phyloP scores from a whole-genome alignment of 208 protist species.

The Vickermania ingenoplastis region DNA sequence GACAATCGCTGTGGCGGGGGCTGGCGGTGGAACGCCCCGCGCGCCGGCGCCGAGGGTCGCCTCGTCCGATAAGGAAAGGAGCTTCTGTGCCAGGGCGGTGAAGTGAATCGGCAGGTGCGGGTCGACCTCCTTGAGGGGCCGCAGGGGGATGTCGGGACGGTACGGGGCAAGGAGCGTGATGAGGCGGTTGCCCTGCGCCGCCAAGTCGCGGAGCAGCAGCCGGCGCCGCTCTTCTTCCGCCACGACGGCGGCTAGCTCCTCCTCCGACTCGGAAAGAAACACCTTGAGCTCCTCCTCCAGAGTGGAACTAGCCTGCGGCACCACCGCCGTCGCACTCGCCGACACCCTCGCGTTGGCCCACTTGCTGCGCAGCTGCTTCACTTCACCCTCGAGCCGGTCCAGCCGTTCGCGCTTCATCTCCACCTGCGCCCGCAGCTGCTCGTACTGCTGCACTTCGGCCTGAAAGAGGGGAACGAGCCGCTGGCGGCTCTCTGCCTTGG shows the following conservation, averaged over 20 bases:
- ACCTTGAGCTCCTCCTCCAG: slow-evolving; percentile 31
- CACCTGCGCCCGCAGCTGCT: slow-evolving; percentile 44
- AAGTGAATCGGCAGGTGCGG: slow-evolving; percentile 22
- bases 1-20: background rate
- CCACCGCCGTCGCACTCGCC: slow-evolving; percentile 1
- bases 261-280: slow-evolving; percentile 26
- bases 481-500: slow-evolving; percentile 38
- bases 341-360: slow-evolving; percentile 1
- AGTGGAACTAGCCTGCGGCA: slow-evolving; percentile 11
- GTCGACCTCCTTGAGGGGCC: slow-evolving; percentile 2
- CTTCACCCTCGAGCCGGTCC: slow-evolving; percentile 14
- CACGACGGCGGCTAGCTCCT: slow-evolving; percentile 10
- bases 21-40: background rate
- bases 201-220: slow-evolving; percentile 18
- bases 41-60: slow-evolving; percentile 1
- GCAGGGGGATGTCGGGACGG: slow-evolving; percentile 30
- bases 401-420: slow-evolving; percentile 12
- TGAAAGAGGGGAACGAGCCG: slow-evolving; percentile 32
- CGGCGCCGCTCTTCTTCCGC: slow-evolving; percentile 15
- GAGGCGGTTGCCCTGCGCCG: slow-evolving; percentile 24
- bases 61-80: slow-evolving; percentile 53
- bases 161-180: slow-evolving; percentile 17
- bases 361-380: slow-evolving; percentile 17
- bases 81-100: slow-evolving; percentile 30
- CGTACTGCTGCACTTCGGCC: slow-evolving; percentile 47